phyloP scores from a whole-genome alignment of 2,329 filamentous ascomycete species.

The Chaetomiaceae sp. region DNA sequence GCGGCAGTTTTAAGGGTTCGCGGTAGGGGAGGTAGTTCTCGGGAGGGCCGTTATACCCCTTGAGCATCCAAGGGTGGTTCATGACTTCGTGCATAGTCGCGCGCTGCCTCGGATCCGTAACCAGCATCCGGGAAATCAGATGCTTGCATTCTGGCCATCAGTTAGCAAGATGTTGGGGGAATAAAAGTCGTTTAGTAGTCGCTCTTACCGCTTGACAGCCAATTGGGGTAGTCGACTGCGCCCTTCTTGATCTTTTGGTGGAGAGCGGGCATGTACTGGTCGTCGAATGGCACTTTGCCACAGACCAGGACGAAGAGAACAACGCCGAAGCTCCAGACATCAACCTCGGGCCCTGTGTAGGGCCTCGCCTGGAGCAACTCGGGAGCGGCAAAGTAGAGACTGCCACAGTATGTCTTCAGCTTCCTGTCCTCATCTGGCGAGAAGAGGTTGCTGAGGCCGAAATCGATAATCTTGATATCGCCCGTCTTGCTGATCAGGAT shows the following conservation, averaged over 20 bases:
- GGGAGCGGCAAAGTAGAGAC: conserved; percentile 94
- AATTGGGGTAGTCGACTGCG: conserved; percentile 88
- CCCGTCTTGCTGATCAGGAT: conserved; percentile 98
- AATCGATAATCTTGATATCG: conserved; percentile 99
- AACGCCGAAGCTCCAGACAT: conserved; percentile 98
- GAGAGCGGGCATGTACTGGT: conserved; percentile 97
- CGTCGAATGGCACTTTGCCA: conserved; percentile 96
- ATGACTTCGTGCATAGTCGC: conserved; percentile 88
- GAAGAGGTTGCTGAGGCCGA: conserved; percentile 94
- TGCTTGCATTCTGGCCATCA: conserved; percentile 73
- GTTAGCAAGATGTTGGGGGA: conserved; percentile 35
- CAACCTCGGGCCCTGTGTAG: conserved; percentile 94
- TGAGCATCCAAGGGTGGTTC: conserved; percentile 92
- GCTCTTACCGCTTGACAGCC: conserved; percentile 76
- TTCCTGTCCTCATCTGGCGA: conserved; percentile 67
- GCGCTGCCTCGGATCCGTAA: conserved; percentile 84
- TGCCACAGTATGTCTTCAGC: conserved; percentile 95
- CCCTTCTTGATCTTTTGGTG: conserved; percentile 99
- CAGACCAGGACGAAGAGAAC: conserved; percentile 96
- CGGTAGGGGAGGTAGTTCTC: conserved; percentile 83
- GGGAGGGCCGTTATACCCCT: conserved; percentile 79
- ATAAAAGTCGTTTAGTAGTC: background rate
- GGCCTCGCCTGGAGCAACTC: conserved; percentile 89
- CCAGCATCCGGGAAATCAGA: conserved; percentile 89
- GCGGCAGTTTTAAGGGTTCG: conserved; percentile 77